A percentile compares a stretch with the other conserved stretches of the same genome.
phyloP scores from a whole-genome alignment of 2,329 filamentous ascomycete species.

The Neoscytalidium dimidiatum region DNA sequence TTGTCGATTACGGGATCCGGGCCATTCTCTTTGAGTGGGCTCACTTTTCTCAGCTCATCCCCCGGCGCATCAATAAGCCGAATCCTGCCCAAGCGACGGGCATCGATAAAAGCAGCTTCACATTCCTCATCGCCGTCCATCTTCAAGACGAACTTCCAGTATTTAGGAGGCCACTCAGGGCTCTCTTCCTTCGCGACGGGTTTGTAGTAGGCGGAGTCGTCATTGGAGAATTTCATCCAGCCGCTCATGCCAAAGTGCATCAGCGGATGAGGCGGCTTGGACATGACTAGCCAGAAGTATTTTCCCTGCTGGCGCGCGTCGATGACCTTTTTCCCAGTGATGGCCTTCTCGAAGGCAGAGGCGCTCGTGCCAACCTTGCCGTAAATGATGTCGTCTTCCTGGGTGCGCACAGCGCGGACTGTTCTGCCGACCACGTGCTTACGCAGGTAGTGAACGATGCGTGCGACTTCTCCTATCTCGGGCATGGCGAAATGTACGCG shows the following conservation, averaged over 20 bases:
- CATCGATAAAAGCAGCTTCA: constrained; percentile 78
- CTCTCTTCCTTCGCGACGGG: constrained; percentile 57
- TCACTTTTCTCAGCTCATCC: constrained; percentile 71
- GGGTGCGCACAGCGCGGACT: constrained; percentile 68
- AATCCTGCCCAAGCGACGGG: constrained; percentile 76
- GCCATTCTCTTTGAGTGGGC: constrained; percentile 86
- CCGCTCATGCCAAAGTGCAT: constrained; percentile 79
- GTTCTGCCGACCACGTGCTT: constrained; percentile 82
- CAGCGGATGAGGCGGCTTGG: constrained; percentile 76
- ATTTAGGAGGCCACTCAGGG: constrained; percentile 82
- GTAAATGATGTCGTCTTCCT: constrained; percentile 83
- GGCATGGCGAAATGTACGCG: not conserved
- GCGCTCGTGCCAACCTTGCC: constrained; percentile 86
- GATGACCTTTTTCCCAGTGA: constrained; percentile 72
- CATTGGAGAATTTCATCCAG: constrained; percentile 85
- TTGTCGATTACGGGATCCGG: constrained; percentile 88
- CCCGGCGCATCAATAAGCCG: constrained; percentile 80
- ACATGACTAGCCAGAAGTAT: constrained; percentile 91
- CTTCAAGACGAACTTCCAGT: constrained; percentile 81
- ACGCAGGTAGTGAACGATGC: constrained; percentile 81
- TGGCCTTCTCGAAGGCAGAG: constrained; percentile 69
- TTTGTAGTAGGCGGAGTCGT: constrained; percentile 79
- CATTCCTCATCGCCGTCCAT: constrained; percentile 64
- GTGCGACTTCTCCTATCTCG: constrained; percentile 66
- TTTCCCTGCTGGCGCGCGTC: constrained; percentile 86